These are phyloP conservation scores for Fusarium sp. DNA, from an alignment of 2,329 filamentous ascomycete genomes.

Conservation along the genomic window DNA sequence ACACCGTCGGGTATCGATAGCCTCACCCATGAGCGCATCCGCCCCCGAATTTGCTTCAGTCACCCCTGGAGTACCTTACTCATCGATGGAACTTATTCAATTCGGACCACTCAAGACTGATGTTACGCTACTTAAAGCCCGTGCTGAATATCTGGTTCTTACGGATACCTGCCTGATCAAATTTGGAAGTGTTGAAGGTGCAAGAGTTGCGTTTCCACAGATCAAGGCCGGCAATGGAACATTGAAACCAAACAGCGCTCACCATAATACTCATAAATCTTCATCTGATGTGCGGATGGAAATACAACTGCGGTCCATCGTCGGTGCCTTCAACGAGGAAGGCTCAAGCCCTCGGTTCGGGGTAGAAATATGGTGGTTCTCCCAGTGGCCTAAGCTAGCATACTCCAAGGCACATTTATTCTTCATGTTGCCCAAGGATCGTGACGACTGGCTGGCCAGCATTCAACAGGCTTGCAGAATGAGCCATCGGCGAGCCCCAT, in stretches of 20 bases:
- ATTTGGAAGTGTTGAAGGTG: conserved; percentile 63
- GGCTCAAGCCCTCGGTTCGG: conserved; percentile 63
- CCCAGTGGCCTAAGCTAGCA: conserved; percentile 57
- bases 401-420: conserved; percentile 64
- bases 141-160: conserved; percentile 65
- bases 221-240: conserved; percentile 51
- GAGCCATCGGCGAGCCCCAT: conserved; percentile 53
- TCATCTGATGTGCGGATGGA: conserved; percentile 58
- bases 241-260: conserved; percentile 41
- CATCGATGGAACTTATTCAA: conserved; percentile 58
- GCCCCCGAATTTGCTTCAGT: conserved; percentile 50
- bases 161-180: conserved; percentile 65
- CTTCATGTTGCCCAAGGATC: conserved; percentile 63
- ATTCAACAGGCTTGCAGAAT: conserved; percentile 60
- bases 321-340: conserved; percentile 67
- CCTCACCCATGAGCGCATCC: conserved; percentile 51
- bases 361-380: conserved; percentile 70
- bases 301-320: conserved; percentile 64
- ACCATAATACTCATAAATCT: conserved; percentile 48
- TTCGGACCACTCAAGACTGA: conserved; percentile 65
- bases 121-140: conserved; percentile 62
- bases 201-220: conserved; percentile 62
- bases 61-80: conserved; percentile 52
- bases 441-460: conserved; percentile 64
- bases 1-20: conserved; percentile 58